Percentiles rank a stretch among this genome's conserved stretches.
Evolutionary conservation across 371 early-diverging fungal species (phyloP).

Genomic region (Lichtheimia corymbifera): DNA sequence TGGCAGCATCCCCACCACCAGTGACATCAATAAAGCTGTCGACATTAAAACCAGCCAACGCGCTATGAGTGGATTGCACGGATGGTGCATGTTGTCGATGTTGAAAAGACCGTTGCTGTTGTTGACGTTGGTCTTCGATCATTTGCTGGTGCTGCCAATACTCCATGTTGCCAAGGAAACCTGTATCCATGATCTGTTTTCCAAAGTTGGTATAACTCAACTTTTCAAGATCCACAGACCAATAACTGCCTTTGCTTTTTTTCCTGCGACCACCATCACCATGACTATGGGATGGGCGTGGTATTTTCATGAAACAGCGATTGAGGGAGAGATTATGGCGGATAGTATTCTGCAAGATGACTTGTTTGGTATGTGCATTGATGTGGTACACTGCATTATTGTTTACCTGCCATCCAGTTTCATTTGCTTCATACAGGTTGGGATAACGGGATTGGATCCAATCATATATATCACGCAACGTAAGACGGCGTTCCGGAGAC

Average conservation of each 20-base stretch:
- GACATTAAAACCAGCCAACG: constrained; percentile 8
- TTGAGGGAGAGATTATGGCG: constrained; percentile 81
- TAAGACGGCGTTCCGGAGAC: constrained; percentile 54
- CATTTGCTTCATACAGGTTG: constrained; percentile 62
- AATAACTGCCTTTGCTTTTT: constrained; percentile 60
- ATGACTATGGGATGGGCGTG: constrained; percentile 49
- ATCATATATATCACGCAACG: constrained; percentile 71
- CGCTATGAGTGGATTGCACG: constrained; percentile 2
- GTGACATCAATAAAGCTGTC: constrained; percentile 2
- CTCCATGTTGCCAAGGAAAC: constrained; percentile 37
- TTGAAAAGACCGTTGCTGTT: constrained; percentile 3
- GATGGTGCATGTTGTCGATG: background rate
- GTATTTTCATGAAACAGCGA: constrained; percentile 69
- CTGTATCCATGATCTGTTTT: constrained; percentile 39
- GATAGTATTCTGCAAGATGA: constrained; percentile 49
- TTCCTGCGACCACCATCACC: constrained; percentile 25
- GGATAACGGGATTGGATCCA: constrained; percentile 71
- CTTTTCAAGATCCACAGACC: constrained; percentile 58
- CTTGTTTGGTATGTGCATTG: constrained; percentile 30
- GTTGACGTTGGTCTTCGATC: constrained; percentile 28
- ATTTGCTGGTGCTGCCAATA: constrained; percentile 41
- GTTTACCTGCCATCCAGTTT: constrained; percentile 68
- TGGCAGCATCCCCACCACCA: background rate
- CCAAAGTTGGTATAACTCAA: constrained; percentile 43
- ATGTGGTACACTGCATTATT: background rate